Percentiles rank a stretch among this genome's conserved stretches.
phyloP scores from a whole-genome alignment of 208 protist species.

The Crithidia expoeki region DNA sequence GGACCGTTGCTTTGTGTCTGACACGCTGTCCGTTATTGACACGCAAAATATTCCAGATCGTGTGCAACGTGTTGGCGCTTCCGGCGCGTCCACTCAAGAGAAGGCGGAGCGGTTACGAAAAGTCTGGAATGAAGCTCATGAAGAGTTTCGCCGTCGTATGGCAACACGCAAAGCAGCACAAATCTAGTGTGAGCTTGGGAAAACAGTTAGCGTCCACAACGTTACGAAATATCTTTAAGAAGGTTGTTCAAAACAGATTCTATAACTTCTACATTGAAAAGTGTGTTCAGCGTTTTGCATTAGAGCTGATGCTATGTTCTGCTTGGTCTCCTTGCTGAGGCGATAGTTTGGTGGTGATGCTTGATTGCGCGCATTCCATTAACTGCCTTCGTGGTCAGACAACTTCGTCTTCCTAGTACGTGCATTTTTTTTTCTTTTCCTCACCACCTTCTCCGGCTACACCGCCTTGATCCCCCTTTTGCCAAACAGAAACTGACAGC shows the following conservation, averaged over 20 bases:
- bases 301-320: background rate
- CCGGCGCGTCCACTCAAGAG: background rate
- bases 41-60: constrained; percentile 51
- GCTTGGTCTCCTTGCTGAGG: too few species aligned
- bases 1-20: constrained; percentile 69
- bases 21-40: constrained; percentile 58
- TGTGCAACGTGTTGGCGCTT: constrained; percentile 21
- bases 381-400: too few species aligned
- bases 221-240: too few species aligned
- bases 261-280: too few species aligned
- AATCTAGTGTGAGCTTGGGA: background rate
- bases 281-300: background rate
- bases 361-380: too few species aligned
- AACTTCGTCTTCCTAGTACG: too few species aligned
- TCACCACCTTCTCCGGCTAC: too few species aligned
- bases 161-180: constrained; percentile 28
- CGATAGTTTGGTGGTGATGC: too few species aligned
- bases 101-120: constrained; percentile 50
- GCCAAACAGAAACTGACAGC: background rate
- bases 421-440: too few species aligned
- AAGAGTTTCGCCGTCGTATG: constrained; percentile 61
- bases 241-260: too few species aligned
- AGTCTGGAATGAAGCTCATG: constrained; percentile 72
- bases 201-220: too few species aligned
- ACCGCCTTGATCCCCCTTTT: too few species aligned